A percentile compares a stretch with the other conserved stretches of the same genome.
phyloP scores from a whole-genome alignment of 139 green algal genomes.

The Penium margaritaceum region DNA sequence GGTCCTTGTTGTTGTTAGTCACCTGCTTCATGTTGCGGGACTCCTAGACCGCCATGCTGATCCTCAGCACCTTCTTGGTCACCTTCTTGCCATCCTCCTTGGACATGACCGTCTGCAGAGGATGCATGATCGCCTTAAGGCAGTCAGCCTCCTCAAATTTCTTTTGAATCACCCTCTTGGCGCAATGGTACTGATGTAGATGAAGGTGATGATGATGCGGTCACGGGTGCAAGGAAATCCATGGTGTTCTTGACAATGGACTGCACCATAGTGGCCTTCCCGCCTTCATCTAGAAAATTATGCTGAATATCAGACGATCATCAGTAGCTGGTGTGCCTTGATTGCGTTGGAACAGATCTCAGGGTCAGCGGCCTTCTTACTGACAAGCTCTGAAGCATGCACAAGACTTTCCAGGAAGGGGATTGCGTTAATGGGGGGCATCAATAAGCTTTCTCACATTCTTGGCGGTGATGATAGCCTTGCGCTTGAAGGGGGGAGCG shows the following conservation, averaged over 20 bases:
- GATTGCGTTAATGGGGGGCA: slow-evolving; percentile 66
- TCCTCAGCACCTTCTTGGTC: slow-evolving; percentile 9
- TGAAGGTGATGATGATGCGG: neutral
- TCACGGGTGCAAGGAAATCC: neutral
- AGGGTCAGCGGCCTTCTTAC: slow-evolving; percentile 75
- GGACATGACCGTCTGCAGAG: slow-evolving; percentile 4
- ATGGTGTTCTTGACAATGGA: slow-evolving; percentile 7
- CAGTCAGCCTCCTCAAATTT: slow-evolving; percentile 32
- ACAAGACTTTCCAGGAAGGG: slow-evolving; percentile 77
- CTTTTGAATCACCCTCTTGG: slow-evolving; percentile 15
- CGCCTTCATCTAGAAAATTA: neutral
- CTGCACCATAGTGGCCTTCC: slow-evolving; percentile 1
- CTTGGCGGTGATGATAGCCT: slow-evolving; percentile 73
- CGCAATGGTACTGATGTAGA: slow-evolving; percentile 30
- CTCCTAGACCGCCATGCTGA: slow-evolving; percentile 23
- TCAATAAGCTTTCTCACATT: slow-evolving; percentile 91
- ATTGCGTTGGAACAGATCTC: slow-evolving; percentile 62
- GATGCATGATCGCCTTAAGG: slow-evolving; percentile 9
- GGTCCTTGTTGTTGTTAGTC: slow-evolving; percentile 34
- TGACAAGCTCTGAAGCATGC: slow-evolving; percentile 62
- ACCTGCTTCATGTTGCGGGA: slow-evolving; percentile 24
- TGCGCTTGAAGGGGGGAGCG: slow-evolving; percentile 77
- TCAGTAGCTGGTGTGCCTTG: slow-evolving; percentile 35
- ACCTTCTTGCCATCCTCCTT: slow-evolving; percentile 7
- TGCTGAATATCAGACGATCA: slow-evolving; percentile 12